Evolutionary conservation across 2,329 filamentous ascomycete genomes (phyloP).

Genomic region (Chrysoporthe deuterocubensis): DNA sequence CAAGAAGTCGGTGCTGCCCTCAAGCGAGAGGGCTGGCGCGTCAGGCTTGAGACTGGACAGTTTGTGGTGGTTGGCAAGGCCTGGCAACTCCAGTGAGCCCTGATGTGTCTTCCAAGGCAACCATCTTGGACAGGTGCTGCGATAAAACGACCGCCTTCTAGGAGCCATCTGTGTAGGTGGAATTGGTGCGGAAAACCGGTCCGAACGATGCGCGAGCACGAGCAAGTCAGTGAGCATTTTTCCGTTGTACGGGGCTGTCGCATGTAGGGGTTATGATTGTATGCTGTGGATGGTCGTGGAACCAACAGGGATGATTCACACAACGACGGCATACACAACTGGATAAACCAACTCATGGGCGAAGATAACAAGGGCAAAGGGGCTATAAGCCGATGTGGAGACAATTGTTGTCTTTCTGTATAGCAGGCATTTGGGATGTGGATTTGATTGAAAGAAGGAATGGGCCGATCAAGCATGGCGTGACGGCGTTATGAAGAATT

Average conservation of each 20-base stretch:
- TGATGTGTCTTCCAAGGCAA: neutral
- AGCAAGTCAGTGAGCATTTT: neutral
- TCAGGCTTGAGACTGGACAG: conserved; percentile 72
- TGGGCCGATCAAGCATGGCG: neutral
- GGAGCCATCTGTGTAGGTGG: neutral
- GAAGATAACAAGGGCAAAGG: neutral
- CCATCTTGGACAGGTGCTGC: neutral
- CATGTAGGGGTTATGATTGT: neutral
- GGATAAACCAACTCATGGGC: neutral
- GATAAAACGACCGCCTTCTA: neutral
- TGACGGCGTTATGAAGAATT: neutral
- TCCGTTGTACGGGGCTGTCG: neutral
- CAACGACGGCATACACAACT: neutral
- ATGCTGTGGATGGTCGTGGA: neutral
- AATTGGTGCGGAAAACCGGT: neutral
- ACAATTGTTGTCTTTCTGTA: neutral
- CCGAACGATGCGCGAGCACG: neutral
- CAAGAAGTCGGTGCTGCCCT: conserved; percentile 80
- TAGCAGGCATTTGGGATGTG: neutral
- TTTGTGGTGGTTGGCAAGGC: conserved; percentile 67
- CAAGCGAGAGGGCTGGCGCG: conserved; percentile 79
- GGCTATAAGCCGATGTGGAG: neutral
- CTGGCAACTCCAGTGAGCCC: neutral
- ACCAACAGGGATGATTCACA: neutral
- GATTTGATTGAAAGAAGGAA: neutral